A percentile compares a stretch with the other conserved stretches of the same genome.
These are phyloP conservation scores for Lolium rigidum DNA, from an alignment of 176 grass and related monocot genomes.

Conservation along the genomic window DNA sequence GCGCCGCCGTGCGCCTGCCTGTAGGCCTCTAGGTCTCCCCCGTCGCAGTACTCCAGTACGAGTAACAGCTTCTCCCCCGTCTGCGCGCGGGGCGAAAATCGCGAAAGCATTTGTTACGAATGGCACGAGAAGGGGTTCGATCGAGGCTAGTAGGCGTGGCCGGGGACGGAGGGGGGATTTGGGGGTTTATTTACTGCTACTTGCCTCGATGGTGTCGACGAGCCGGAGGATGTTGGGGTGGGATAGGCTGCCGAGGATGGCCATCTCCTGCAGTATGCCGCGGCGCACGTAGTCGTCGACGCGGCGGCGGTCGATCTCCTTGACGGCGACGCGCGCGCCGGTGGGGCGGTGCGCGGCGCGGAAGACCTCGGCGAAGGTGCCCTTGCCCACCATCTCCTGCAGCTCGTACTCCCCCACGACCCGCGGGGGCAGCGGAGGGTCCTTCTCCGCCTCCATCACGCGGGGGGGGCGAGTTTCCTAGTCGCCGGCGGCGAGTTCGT, in stretches of 20 bases:
- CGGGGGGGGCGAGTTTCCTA: background rate
- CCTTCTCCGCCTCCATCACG: background rate
- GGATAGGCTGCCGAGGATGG: conserved; percentile 56
- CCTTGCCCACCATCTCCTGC: conserved; percentile 50
- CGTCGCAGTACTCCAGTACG: conserved; percentile 71
- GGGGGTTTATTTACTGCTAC: background rate
- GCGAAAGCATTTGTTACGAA: conserved; percentile 2
- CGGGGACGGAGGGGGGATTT: background rate
- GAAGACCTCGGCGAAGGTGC: conserved; percentile 69
- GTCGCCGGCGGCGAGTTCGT: background rate
- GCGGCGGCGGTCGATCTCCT: conserved; percentile 64
- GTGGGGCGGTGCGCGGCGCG: conserved; percentile 47
- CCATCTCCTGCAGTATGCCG: conserved; percentile 63
- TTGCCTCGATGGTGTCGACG: conserved; percentile 61
- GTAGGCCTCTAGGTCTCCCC: conserved; percentile 61
- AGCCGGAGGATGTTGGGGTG: conserved; percentile 78
- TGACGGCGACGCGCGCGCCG: conserved; percentile 63
- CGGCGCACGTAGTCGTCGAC: conserved; percentile 52
- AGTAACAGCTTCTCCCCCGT: conserved; percentile 56
- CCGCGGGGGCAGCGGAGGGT: background rate
- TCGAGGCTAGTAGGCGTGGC: background rate
- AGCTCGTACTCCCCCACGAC: conserved; percentile 65
- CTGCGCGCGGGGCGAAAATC: conserved; percentile 28
- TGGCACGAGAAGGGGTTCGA: too few species aligned
- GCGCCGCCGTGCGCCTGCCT: conserved; percentile 33